Conservation (phyloP, 139 green algal species). For the Micractinium conductrix region DNA sequence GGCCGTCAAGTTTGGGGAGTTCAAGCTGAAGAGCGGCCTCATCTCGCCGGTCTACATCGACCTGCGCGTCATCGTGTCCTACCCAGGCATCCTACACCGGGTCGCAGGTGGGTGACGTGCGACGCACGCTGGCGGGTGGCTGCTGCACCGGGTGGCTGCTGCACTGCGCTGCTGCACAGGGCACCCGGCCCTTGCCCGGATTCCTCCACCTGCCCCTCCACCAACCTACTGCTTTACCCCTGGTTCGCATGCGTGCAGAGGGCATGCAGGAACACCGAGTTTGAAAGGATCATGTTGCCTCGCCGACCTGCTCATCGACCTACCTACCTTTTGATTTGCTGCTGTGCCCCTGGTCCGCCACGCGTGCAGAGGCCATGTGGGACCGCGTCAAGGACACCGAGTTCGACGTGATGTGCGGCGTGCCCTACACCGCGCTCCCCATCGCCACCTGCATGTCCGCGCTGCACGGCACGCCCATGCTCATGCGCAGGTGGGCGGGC, state of each 20-base stretch:
- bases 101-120: conserved; percentile 48
- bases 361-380: conserved; percentile 86
- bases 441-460: conserved; percentile 98
- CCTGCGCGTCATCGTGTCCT: conserved; percentile 98
- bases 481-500: conserved; percentile 72
- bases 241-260: too few relatives aligned
- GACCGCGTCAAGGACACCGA: conserved; percentile 58
- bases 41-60: conserved; percentile 98
- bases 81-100: conserved; percentile 92
- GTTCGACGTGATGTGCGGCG: conserved; percentile 98
- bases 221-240: too few relatives aligned
- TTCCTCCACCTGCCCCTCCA: too few relatives aligned
- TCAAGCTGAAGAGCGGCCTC: conserved; percentile 98
- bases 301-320: too few relatives aligned
- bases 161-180: not conserved
- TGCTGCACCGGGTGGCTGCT: not conserved
- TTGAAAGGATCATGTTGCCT: too few relatives aligned
- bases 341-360: not conserved
- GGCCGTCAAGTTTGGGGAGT: conserved; percentile 99
- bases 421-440: conserved; percentile 99
- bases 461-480: conserved; percentile 88
- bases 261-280: too few relatives aligned
- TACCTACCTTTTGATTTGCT: too few relatives aligned
- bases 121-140: not conserved
- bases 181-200: too few relatives aligned